phyloP scores from a whole-genome alignment of 768 basidiomycete species.

The Mycena galericulata region DNA sequence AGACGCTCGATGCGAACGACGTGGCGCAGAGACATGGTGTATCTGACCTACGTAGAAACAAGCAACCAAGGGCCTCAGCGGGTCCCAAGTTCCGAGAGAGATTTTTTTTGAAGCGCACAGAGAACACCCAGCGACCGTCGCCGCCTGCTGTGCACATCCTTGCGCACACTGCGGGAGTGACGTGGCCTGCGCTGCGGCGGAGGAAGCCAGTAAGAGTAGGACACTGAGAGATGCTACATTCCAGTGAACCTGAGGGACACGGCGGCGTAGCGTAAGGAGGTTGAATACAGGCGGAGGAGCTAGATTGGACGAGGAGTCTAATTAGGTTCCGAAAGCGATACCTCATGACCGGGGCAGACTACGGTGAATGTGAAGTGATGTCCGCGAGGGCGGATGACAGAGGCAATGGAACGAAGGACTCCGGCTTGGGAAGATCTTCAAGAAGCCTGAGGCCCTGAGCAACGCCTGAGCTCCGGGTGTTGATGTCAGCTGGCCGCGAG shows the following conservation, averaged over 20 bases:
- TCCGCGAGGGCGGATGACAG: no score
- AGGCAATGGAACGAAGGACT: no score
- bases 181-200: constrained; percentile 12
- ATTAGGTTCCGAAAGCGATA: no score
- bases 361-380: no score
- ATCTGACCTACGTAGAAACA: constrained; percentile 7
- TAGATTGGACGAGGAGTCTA: background rate
- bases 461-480: no score
- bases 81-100: background rate
- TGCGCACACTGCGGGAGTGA: constrained; percentile 20
- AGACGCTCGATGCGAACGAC: constrained; percentile 9
- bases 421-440: no score
- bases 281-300: background rate
- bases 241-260: background rate
- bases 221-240: background rate
- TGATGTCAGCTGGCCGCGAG: no score
- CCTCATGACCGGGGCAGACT: no score
- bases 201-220: background rate
- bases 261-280: background rate
- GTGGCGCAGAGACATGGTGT: constrained; percentile 21
- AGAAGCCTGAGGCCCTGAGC: no score
- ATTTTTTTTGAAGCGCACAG: constrained; percentile 20
- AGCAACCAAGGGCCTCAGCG: background rate
- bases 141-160: constrained; percentile 21
- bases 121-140: constrained; percentile 6